Evolutionary conservation across 805 yeast species (phyloP).

Genomic region (Starmerella riodocensis): DNA sequence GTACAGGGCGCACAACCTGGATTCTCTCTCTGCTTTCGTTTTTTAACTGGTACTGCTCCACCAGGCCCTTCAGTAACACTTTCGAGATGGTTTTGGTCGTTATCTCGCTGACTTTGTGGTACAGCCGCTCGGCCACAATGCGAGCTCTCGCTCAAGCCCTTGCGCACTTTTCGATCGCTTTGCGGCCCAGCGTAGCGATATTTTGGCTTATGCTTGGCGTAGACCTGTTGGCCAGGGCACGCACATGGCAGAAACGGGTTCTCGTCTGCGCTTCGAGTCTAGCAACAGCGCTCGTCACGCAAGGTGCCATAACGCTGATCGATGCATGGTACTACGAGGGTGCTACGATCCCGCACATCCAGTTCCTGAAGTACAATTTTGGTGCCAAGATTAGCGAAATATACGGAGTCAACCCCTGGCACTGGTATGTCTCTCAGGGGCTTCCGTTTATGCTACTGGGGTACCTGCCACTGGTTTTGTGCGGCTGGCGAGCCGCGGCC

Average conservation of each 20-base stretch:
- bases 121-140: slow-evolving; percentile 32
- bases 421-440: slow-evolving; percentile 73
- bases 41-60: slow-evolving; percentile 68
- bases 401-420: slow-evolving; percentile 76
- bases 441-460: slow-evolving; percentile 62
- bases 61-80: slow-evolving; percentile 77
- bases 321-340: slow-evolving; percentile 8
- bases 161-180: slow-evolving; percentile 51
- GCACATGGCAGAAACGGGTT: neutral
- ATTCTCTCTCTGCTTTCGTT: slow-evolving; percentile 46
- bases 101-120: slow-evolving; percentile 54
- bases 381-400: slow-evolving; percentile 15
- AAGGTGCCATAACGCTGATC: slow-evolving; percentile 1
- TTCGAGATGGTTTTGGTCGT: slow-evolving; percentile 63
- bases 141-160: slow-evolving; percentile 31
- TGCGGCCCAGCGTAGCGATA: slow-evolving; percentile 73
- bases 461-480: slow-evolving; percentile 37
- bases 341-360: slow-evolving; percentile 6
- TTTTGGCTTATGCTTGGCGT: slow-evolving; percentile 60
- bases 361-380: slow-evolving; percentile 13
- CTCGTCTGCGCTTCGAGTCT: neutral
- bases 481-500: slow-evolving; percentile 9
- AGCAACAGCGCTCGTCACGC: slow-evolving; percentile 3
- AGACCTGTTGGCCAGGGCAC: slow-evolving; percentile 13
- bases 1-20: slow-evolving; percentile 27